These are phyloP conservation scores for Fusarium annulatum DNA, from an alignment of 2,329 filamentous ascomycete genomes.

Conservation along the genomic window DNA sequence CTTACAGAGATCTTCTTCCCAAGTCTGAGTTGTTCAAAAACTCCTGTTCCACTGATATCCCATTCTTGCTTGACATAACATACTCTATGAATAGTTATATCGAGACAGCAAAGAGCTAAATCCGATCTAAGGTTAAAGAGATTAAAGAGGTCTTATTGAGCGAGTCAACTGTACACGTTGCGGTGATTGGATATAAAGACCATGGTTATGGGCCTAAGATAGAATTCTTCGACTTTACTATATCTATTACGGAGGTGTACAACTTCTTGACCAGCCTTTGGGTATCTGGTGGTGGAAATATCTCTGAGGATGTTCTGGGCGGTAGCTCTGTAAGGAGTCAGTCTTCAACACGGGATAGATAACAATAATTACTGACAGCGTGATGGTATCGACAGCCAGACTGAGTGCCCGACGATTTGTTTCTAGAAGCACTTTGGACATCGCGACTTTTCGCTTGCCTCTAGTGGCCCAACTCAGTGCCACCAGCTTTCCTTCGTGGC, in stretches of 20 bases:
- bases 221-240: conserved; percentile 21
- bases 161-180: conserved; percentile 50
- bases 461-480: not conserved
- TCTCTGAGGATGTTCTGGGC: conserved; percentile 47
- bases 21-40: conserved; percentile 46
- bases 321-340: not conserved
- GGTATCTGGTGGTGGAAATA: conserved; percentile 46
- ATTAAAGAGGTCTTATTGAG: conserved; percentile 51
- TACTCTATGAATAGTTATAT: conserved; percentile 50
- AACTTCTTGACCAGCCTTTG: conserved; percentile 4
- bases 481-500: not conserved
- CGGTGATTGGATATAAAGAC: conserved; percentile 53
- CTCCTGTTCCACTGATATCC: conserved; percentile 50
- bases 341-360: not conserved
- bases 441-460: conserved; percentile 7
- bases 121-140: conserved; percentile 35
- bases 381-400: conserved; percentile 7
- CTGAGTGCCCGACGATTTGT: not conserved
- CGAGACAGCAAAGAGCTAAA: conserved; percentile 48
- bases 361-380: not conserved
- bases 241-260: not conserved
- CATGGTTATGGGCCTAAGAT: conserved; percentile 38
- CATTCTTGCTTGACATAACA: conserved; percentile 54
- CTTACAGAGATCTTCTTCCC: not conserved
- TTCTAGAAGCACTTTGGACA: not conserved